A percentile compares a stretch with the other conserved stretches of the same genome.
Evolutionary conservation across 345 rosid species (phyloP).

Genomic region (Brassica rapa): DNA sequence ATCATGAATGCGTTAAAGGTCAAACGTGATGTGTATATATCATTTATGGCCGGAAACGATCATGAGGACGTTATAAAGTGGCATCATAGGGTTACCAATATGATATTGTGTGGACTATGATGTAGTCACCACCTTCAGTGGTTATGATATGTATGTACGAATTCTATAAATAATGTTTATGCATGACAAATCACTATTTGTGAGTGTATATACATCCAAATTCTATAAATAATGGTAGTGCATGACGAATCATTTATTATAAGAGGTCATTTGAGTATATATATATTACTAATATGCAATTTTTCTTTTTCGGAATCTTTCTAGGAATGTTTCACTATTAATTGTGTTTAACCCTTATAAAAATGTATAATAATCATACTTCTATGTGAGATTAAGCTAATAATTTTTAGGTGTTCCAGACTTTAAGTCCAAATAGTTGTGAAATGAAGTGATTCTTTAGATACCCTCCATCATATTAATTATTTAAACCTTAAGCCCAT

Average conservation of each 20-base stretch:
- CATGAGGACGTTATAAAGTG: constrained; percentile 14
- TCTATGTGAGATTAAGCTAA: background rate
- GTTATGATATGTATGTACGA: background rate
- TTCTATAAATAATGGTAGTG: background rate
- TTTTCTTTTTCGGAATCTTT: background rate
- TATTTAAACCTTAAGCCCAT: too few relatives aligned
- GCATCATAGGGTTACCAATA: background rate
- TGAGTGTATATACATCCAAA: background rate
- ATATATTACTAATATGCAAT: background rate
- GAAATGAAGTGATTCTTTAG: background rate
- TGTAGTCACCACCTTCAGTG: background rate
- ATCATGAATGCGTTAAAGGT: constrained; percentile 15
- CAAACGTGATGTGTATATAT: constrained; percentile 7
- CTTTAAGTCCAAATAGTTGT: too few relatives aligned
- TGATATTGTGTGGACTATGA: background rate
- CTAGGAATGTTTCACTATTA: background rate
- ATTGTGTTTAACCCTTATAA: background rate
- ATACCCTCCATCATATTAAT: background rate
- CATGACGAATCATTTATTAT: background rate
- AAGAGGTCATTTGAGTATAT: background rate
- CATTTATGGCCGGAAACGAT: background rate
- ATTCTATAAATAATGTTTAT: background rate
- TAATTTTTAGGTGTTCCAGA: too few relatives aligned
- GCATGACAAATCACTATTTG: background rate
- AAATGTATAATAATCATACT: background rate